A percentile compares a stretch with the other conserved stretches of the same genome.
Evolutionary conservation across 495 filamentous ascomycete genomes (phyloP).

Genomic region (Xylona heveae): DNA sequence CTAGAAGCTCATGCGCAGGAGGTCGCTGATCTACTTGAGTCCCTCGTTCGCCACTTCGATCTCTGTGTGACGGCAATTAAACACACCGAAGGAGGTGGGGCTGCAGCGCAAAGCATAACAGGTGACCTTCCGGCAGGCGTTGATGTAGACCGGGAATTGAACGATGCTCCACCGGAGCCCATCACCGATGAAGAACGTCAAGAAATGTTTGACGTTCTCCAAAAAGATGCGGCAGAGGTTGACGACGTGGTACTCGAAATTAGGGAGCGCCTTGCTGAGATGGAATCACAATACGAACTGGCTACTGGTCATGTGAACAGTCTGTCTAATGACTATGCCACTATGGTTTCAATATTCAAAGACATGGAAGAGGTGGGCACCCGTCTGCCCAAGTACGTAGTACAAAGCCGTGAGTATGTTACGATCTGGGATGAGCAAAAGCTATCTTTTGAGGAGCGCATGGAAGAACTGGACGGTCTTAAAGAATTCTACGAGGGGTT

Average conservation of each 20-base stretch:
- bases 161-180: slow-evolving; percentile 37
- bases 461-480: slow-evolving; percentile 53
- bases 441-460: slow-evolving; percentile 37
- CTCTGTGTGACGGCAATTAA: slow-evolving; percentile 82
- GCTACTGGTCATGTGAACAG: slow-evolving; percentile 32
- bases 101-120: slow-evolving; percentile 41
- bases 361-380: slow-evolving; percentile 46
- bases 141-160: slow-evolving; percentile 30
- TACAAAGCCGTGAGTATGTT: slow-evolving; percentile 47
- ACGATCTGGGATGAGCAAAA: slow-evolving; percentile 57
- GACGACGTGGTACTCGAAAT: slow-evolving; percentile 81
- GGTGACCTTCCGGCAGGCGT: slow-evolving; percentile 39
- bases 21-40: slow-evolving; percentile 65
- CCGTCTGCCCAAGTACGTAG: slow-evolving; percentile 43
- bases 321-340: slow-evolving; percentile 24
- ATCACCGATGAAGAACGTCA: slow-evolving; percentile 53
- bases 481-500: slow-evolving; percentile 67
- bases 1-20: slow-evolving; percentile 61
- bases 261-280: slow-evolving; percentile 46
- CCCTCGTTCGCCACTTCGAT: slow-evolving; percentile 81
- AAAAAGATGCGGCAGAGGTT: slow-evolving; percentile 67
- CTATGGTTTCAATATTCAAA: slow-evolving; percentile 33
- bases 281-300: slow-evolving; percentile 44
- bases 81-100: slow-evolving; percentile 74
- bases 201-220: slow-evolving; percentile 66